Conservation (phyloP, 2,329 filamentous ascomycete species). For the Aspergillus thermomutatus region DNA sequence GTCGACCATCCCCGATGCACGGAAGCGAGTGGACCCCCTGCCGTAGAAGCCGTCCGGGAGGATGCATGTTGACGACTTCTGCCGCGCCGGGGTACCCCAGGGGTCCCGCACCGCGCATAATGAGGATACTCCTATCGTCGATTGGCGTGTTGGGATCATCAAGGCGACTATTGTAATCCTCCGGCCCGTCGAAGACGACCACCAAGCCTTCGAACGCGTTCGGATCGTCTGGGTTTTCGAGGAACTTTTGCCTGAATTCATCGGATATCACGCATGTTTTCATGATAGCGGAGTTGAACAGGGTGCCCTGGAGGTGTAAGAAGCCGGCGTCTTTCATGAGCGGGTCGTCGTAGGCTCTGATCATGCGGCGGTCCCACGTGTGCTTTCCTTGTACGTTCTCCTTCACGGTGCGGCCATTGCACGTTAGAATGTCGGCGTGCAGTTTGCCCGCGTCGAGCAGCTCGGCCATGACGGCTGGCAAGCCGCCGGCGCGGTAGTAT, state of each 20-base stretch:
- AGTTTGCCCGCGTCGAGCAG: constrained; percentile 49
- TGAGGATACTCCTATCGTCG: constrained; percentile 43
- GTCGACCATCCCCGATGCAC: constrained; percentile 54
- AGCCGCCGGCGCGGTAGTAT: constrained; percentile 52
- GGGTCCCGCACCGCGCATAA: constrained; percentile 51
- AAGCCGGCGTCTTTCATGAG: constrained; percentile 52
- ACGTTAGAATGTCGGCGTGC: constrained; percentile 43
- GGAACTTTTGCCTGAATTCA: constrained; percentile 45
- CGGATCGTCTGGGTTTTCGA: constrained; percentile 45
- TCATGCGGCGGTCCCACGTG: constrained; percentile 51
- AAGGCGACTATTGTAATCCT: constrained; percentile 46
- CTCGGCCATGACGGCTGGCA: constrained; percentile 54
- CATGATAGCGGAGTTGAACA: constrained; percentile 54
- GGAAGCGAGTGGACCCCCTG: constrained; percentile 47
- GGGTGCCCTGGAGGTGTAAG: constrained; percentile 46
- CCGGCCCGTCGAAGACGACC: constrained; percentile 51
- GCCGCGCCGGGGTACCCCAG: constrained; percentile 51
- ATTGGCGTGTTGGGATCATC: constrained; percentile 40
- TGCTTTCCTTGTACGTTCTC: constrained; percentile 45
- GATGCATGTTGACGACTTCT: constrained; percentile 54
- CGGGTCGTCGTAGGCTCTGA: constrained; percentile 45
- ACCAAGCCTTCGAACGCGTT: constrained; percentile 49
- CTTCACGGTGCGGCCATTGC: constrained; percentile 46
- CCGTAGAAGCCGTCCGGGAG: constrained; percentile 44
- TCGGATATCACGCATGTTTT: constrained; percentile 51